Percentiles rank a stretch among this genome's conserved stretches.
These are phyloP conservation scores for Sporothrix dimorphospora DNA, from an alignment of 2,329 filamentous ascomycete genomes.

Conservation along the genomic window DNA sequence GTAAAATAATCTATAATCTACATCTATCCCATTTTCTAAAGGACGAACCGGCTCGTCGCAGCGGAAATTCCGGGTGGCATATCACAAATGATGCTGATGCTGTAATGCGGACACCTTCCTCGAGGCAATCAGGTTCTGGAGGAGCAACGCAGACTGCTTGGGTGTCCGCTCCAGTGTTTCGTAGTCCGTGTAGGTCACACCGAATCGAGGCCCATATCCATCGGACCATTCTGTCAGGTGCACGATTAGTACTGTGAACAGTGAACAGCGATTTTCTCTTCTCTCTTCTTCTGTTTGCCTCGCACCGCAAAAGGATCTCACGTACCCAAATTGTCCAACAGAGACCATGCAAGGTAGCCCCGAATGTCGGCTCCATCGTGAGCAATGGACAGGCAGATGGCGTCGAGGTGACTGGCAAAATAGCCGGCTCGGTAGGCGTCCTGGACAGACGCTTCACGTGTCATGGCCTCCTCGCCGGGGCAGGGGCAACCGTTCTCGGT, in stretches of 20 bases:
- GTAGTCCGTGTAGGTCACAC: constrained; percentile 84
- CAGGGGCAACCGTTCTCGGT: constrained; percentile 87
- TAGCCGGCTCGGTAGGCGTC: constrained; percentile 80
- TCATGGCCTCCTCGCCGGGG: constrained; percentile 78
- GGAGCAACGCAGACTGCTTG: constrained; percentile 61
- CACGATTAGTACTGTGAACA: too few relatives aligned
- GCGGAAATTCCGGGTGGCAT: background rate
- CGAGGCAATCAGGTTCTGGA: background rate
- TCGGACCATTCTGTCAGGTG: constrained; percentile 70
- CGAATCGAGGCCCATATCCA: constrained; percentile 84
- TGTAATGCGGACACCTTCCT: background rate
- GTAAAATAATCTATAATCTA: background rate
- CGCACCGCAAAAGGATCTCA: background rate
- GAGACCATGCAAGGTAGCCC: constrained; percentile 84
- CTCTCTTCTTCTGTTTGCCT: too few relatives aligned
- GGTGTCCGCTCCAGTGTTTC: constrained; percentile 75
- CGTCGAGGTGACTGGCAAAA: constrained; percentile 74
- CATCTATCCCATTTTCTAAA: background rate
- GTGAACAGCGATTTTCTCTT: too few relatives aligned
- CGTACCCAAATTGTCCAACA: constrained; percentile 79
- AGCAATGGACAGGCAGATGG: constrained; percentile 72
- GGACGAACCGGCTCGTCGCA: too few relatives aligned
- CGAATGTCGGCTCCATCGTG: constrained; percentile 76
- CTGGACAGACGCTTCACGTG: constrained; percentile 70
- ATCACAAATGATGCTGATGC: background rate